A percentile compares a stretch with the other conserved stretches of the same genome.
Evolutionary conservation across 306 rosid species (phyloP).

Genomic region (Glycyrrhiza uralensis): DNA sequence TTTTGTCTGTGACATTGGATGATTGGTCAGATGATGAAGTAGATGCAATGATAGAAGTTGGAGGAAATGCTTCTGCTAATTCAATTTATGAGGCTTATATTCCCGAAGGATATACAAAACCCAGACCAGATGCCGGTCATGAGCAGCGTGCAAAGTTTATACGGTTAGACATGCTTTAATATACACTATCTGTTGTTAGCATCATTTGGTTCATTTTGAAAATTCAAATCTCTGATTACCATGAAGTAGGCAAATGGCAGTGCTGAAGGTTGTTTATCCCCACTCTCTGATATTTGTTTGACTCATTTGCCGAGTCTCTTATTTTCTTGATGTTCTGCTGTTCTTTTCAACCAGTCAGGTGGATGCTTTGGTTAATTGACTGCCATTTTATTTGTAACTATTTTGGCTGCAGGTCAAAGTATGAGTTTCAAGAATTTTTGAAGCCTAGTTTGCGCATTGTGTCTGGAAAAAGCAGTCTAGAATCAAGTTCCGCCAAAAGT

Average conservation of each 20-base stretch:
- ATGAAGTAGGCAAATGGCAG: constrained; percentile 20
- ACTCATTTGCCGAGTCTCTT: background rate
- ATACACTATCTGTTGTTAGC: background rate
- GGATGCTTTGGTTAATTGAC: constrained; percentile 16
- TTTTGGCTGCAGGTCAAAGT: constrained; percentile 67
- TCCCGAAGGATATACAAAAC: constrained; percentile 80
- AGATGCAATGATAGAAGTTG: constrained; percentile 90
- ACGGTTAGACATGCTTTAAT: constrained; percentile 55
- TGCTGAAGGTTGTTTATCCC: background rate
- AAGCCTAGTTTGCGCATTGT: constrained; percentile 93
- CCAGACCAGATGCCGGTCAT: constrained; percentile 69
- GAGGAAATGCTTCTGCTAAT: constrained; percentile 93
- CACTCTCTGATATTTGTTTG: background rate
- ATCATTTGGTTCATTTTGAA: constrained; percentile 28
- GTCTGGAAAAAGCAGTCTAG: constrained; percentile 49
- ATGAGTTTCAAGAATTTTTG: constrained; percentile 86
- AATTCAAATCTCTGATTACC: constrained; percentile 12
- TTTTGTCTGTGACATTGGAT: constrained; percentile 88
- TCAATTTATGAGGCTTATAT: constrained; percentile 87
- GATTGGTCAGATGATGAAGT: constrained; percentile 97
- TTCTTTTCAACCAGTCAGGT: background rate
- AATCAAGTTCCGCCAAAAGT: constrained; percentile 57
- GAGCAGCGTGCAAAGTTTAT: constrained; percentile 76
- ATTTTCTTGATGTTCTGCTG: constrained; percentile 15
- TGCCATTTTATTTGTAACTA: constrained; percentile 11